Evolutionary conservation across 352 stramenopile genomes (phyloP), one percentile per base, ranked within the genome.

Genomic region (Pythium folliculosum): DNA sequence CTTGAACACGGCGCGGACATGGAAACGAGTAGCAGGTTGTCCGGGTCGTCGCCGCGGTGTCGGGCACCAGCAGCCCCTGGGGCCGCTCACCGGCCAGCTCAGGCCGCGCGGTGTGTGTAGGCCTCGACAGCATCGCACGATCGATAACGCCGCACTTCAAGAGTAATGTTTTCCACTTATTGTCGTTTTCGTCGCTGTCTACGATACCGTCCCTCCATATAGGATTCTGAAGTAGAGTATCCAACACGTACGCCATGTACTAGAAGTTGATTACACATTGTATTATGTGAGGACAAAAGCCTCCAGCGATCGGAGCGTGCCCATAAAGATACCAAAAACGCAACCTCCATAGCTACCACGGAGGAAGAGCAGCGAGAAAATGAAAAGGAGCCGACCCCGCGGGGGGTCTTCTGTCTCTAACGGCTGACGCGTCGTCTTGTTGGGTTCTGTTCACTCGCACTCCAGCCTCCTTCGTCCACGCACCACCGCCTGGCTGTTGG

Each of bases 271-370:
- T 44, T 44, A 38, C 40, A 45, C 38, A 44, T 44, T 64, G 55
- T 59, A 70, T 68, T 64, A 35, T 38, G 40, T 30, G 54, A 30
- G 63, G 63, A 70, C 32, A 44, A 35, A 4, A 60, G 21, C n/a
- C 21, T 21, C 21, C 35, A 50, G 14, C 25, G 16, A 49, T 12
- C 8, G 50, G 40, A 60, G 52, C 44, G 22, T 49, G 56, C 57
- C 56, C 64, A 70, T 70, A 65, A 70, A 67, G 49, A 65, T 70
- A 70, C 64, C 64, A 70, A 70, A 70, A 70, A 70, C 53, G 43
- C 61, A 61, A 56, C 45, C 40, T 32, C 23, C 37, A 13, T 44
- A 13, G 2, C 38, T 17, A 44, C 5, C 38, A 44, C 38, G 38
- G 38, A 13, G 38, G 38, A 44, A 44, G 38, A 44, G 38, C 8